Base-by-base conservation (phyloP, 805 yeast species). In the Candida sanyiensis region DNA sequence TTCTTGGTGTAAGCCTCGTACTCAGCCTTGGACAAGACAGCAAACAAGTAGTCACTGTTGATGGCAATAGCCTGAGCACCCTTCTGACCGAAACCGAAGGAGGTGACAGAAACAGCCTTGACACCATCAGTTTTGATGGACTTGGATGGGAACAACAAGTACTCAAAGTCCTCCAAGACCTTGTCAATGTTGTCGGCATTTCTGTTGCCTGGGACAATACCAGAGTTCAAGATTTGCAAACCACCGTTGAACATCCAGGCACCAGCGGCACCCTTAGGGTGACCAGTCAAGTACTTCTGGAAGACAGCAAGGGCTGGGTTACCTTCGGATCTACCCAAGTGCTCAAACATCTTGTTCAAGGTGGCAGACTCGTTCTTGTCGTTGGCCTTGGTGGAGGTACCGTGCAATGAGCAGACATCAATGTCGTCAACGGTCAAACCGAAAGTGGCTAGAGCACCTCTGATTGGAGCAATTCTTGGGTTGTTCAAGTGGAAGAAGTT, bases 261-360 rank as follows among this genome's bases (percentile, higher is more conserved):
- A 75, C 97, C 99, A 42, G 99, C 99, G 56, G 98, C 98, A 77
- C 99, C 99, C 84, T 93, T 93, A 57, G 98, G 98, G 73, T 93
- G 99, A 69, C 99, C 99, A 56, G 99, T 93, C 60, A 93, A 77
- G 79, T 76, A 93, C 69, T 93, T 93, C 70, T 93, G 99, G 95
- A 94, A 90, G 40, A 93, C 94, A 77, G 97, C 97, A 53, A 83
- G 73, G 35, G 94, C 89, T 47, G 98, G 95, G 70, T 93, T 94
- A 70, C 99, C 99, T 70, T 85, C 88, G 41, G 95, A 70, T 70
- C 99, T 83, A 53, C 97, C 98, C 60, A 93, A 73, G 62, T 93
- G 98, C 58, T 73, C 69, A 80, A 94, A 83, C 97, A 94, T 93
- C 55, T 73, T 68, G 64, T 93, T 82, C 63, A 94, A 73, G 28